phyloP scores from a whole-genome alignment of 768 basidiomycete species.

The Cyclocybe cylindracea region DNA sequence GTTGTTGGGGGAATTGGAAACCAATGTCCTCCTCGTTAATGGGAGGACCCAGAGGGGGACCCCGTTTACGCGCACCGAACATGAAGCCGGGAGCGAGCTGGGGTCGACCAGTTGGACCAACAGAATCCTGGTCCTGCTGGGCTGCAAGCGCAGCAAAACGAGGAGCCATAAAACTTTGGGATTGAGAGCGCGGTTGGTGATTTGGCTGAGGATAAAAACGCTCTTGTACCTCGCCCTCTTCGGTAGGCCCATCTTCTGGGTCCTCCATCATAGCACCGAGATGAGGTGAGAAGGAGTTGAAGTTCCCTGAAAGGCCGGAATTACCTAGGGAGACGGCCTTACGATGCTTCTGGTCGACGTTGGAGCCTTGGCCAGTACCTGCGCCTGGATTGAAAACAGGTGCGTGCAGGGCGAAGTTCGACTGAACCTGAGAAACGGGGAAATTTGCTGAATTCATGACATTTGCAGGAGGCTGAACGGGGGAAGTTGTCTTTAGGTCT shows the following conservation, averaged over 20 bases:
- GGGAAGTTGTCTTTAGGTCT: constrained; percentile 86
- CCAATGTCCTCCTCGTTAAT: constrained; percentile 80
- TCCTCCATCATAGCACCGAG: constrained; percentile 86
- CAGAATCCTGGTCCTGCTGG: constrained; percentile 68
- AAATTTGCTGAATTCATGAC: constrained; percentile 44
- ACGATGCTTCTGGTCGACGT: constrained; percentile 68
- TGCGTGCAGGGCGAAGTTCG: constrained; percentile 64
- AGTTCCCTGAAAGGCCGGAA: constrained; percentile 55
- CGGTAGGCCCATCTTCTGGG: constrained; percentile 66
- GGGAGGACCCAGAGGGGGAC: constrained; percentile 63
- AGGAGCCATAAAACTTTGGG: constrained; percentile 85
- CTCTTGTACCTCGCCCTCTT: constrained; percentile 82
- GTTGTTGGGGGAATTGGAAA: constrained; percentile 83
- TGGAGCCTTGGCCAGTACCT: constrained; percentile 48
- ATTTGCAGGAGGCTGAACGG: constrained; percentile 50
- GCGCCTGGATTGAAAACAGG: constrained; percentile 77
- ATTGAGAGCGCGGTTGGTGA: constrained; percentile 74
- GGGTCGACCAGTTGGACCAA: constrained; percentile 79
- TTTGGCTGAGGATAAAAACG: constrained; percentile 48
- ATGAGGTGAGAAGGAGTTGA: constrained; percentile 75
- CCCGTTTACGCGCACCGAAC: constrained; percentile 74
- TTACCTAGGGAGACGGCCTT: constrained; percentile 78
- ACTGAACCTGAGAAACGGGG: constrained; percentile 46
- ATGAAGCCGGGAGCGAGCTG: constrained; percentile 91
- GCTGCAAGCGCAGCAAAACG: constrained; percentile 82